Evolutionary conservation across 116 monocot genomes (phyloP), one percentile per base, ranked within the genome.

Genomic region (Phalaenopsis hybrid): DNA sequence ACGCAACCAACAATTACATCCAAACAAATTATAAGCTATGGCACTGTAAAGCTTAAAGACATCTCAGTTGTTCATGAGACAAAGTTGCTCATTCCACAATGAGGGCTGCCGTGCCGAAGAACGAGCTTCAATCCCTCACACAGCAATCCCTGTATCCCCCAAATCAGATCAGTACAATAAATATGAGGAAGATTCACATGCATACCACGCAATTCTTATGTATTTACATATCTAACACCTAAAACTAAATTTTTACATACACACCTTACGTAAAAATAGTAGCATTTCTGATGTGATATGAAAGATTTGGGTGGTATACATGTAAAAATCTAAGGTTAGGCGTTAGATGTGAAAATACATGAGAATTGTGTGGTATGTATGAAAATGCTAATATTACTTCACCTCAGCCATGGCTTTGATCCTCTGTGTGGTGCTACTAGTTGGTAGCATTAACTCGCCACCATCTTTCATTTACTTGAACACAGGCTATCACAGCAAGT

Each of bases 321-420:
- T 28, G 28, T 28, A 28, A 28, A 28, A 28, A 28, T 28, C 28
- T 28, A 28, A 28, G 28, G 28, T 28, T 28, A 28, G 28, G 28
- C 28, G 28, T 28, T 28, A 28, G 28, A 28, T 28, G 0, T 28
- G 28, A 28, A 28, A 28, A 28, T 28, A 28, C 28, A 28, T 28
- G 0, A 28, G 28, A 28, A 28, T 28, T 28, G 28, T 28, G 28
- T 28, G 28, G 28, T 31, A 31, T 31, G 31, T 31, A 31, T 31
- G 31, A 0, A 45, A 44, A 46, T 46, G 4, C 43, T 58, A 49
- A 28, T 16, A 45, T 6, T 31, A 31, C 31, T 57, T 67, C 83
- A 92, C 94, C 97, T 97, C 93, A 43, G 94, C 94, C 97, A 97
- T 97, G 51, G 97, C 97, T 87, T 94, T 97, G 79, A 97, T 97